Evolutionary conservation across 2,329 filamentous ascomycete species (phyloP), one percentile per base, ranked within the genome.

Genomic region (Talaromyces sp.): DNA sequence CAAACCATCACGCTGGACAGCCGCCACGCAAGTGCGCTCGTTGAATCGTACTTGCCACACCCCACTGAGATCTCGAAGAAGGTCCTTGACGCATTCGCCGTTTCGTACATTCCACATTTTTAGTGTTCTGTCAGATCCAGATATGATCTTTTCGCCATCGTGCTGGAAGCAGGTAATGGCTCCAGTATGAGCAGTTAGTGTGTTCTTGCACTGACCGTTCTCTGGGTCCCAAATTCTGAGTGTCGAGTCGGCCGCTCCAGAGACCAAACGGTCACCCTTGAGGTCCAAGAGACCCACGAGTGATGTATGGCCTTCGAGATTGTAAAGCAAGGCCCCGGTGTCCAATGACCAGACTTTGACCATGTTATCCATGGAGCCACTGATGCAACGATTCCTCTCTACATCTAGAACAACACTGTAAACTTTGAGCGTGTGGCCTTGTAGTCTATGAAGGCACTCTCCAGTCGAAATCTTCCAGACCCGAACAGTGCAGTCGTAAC

Each of bases 11-110:
- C 95, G 87, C 82, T 99, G 95, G 64, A 99, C 95, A 52, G 95
- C 95, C 66, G 95, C 95, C 65, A 99, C 95, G 76, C 95, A 99
- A 76, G 94, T 87, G 70, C 95, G 86, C 74, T 96, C 92, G 73
- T 99, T 93, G 80, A 99, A 99, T 73, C 95, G 95, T 73, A 99
- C 95, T 81, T 99, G 95, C 95, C 95, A 99, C 8, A 99, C 95
- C n/a, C 94, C 93, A 70, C 90, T 94, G 41, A 99, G 84, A 73
- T 97, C 93, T 15, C 92, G 97, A 73, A 99, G 83, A 49, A 99
- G 85, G 77, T 99, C 94, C 70, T 94, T 91, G 61, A 97, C 88
- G 75, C 93, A 97, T 72, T 97, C 91, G 58, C 95, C 95, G 1
- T 90, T 96, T 72, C 89, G 87, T 59, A 97, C 90, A 73, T 99